phyloP scores from a whole-genome alignment of 2,329 filamentous ascomycete species.

The Pyricularia sp. region DNA sequence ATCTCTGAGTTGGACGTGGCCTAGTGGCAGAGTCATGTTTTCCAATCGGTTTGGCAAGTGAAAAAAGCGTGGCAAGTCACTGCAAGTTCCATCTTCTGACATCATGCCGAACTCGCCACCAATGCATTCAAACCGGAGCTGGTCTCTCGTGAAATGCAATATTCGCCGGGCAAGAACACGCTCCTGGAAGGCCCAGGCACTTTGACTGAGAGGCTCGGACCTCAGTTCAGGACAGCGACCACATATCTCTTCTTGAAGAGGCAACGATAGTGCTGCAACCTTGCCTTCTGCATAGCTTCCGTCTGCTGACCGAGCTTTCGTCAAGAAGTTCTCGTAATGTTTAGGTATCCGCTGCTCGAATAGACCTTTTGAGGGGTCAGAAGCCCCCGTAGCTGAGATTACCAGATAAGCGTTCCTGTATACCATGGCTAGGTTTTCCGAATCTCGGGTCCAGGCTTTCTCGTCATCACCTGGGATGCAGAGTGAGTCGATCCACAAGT shows the following conservation, averaged over 20 bases:
- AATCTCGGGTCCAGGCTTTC: constrained; percentile 28
- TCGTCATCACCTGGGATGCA: constrained; percentile 47
- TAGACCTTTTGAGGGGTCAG: background rate
- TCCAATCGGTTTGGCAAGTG: background rate
- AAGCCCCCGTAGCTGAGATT: background rate
- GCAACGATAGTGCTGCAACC: background rate
- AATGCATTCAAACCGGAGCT: background rate
- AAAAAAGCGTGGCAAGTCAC: background rate
- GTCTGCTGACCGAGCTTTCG: background rate
- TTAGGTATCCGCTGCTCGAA: background rate
- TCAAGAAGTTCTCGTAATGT: background rate
- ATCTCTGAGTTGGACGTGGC: background rate
- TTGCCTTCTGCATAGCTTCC: background rate
- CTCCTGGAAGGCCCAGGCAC: background rate
- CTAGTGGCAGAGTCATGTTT: background rate
- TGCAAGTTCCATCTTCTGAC: background rate
- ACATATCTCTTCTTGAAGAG: background rate
- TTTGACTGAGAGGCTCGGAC: background rate
- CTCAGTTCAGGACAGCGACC: background rate
- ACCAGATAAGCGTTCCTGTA: background rate
- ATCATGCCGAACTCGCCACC: background rate
- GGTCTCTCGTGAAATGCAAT: background rate
- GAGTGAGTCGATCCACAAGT: constrained; percentile 12
- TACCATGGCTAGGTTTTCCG: background rate
- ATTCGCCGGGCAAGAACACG: background rate